These are phyloP conservation scores for Dioscorea zingiberensis DNA, from an alignment of 106 monocot genomes.

Conservation along the genomic window DNA sequence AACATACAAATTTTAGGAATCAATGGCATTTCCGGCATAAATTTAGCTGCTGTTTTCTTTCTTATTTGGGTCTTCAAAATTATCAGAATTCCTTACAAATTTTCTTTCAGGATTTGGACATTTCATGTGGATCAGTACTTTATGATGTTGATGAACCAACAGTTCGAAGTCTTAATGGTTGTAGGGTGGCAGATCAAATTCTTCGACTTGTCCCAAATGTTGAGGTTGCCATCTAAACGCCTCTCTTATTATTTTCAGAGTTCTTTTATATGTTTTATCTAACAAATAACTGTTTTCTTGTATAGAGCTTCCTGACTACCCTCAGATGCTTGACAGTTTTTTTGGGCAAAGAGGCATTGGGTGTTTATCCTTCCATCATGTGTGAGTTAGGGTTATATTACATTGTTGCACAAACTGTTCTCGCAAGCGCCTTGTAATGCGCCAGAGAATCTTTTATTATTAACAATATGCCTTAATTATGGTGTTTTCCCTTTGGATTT, in stretches of 20 bases:
- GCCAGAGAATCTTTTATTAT: too few relatives aligned
- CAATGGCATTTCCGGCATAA: neutral
- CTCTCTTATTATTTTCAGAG: neutral
- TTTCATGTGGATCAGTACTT: constrained; percentile 85
- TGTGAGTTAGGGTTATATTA: constrained; percentile 40
- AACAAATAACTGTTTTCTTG: constrained; percentile 5
- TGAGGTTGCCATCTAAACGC: constrained; percentile 47
- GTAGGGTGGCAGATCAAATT: constrained; percentile 94
- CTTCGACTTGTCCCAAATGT: constrained; percentile 92
- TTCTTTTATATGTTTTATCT: constrained; percentile 1
- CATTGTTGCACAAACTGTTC: too few relatives aligned
- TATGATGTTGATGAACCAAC: constrained; percentile 86
- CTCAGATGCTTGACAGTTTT: constrained; percentile 82
- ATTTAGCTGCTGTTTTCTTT: neutral
- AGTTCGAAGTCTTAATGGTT: constrained; percentile 95
- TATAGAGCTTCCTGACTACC: constrained; percentile 77
- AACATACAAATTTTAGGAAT: too few relatives aligned
- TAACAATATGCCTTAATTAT: neutral
- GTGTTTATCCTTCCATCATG: constrained; percentile 98
- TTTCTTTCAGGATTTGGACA: constrained; percentile 81
- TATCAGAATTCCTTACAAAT: neutral
- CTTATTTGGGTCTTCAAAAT: neutral
- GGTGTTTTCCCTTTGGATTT: neutral
- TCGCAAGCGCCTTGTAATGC: too few relatives aligned
- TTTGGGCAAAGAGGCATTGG: constrained; percentile 92